Conservation (phyloP, 352 stramenopile species). For the Heterotrichella gracilis region DNA sequence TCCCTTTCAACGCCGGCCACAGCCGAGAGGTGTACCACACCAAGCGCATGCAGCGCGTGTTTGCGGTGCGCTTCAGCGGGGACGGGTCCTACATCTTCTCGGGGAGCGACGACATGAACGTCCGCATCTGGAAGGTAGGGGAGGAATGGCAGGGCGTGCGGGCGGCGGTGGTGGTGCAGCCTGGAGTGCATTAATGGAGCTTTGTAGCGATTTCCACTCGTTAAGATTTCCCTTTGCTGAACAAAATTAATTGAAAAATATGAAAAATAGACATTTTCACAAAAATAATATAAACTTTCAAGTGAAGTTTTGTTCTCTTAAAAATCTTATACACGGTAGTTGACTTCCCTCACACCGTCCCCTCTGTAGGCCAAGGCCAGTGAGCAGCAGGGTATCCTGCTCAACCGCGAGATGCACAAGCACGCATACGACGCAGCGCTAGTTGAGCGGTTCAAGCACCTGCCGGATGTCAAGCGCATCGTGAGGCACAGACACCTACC, state of each 20-base stretch:
- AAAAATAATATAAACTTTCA: no score
- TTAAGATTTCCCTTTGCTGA: no score
- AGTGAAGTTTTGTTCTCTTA: no score
- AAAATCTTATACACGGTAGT: no score
- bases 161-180: no score
- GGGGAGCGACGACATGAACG: conserved; percentile 90
- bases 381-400: conserved; percentile 50
- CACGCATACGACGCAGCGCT: conserved; percentile 79
- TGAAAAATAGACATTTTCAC: no score
- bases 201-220: no score
- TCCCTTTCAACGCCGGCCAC: conserved; percentile 41
- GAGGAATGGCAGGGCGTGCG: no score
- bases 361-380: conserved; percentile 61
- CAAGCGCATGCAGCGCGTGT: conserved; percentile 88
- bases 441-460: conserved; percentile 61
- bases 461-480: conserved; percentile 68
- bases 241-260: no score
- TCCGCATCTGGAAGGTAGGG: conserved; percentile 98
- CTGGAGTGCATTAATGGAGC: no score
- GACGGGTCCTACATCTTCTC: conserved; percentile 79
- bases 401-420: conserved; percentile 41
- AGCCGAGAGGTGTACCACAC: conserved; percentile 75
- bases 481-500: conserved; percentile 61
- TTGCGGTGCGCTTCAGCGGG: conserved; percentile 43
- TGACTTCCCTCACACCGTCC: no score